Conservation (phyloP, 1,284 basidiomycete species). For the Ceratobasidium theobromae region DNA sequence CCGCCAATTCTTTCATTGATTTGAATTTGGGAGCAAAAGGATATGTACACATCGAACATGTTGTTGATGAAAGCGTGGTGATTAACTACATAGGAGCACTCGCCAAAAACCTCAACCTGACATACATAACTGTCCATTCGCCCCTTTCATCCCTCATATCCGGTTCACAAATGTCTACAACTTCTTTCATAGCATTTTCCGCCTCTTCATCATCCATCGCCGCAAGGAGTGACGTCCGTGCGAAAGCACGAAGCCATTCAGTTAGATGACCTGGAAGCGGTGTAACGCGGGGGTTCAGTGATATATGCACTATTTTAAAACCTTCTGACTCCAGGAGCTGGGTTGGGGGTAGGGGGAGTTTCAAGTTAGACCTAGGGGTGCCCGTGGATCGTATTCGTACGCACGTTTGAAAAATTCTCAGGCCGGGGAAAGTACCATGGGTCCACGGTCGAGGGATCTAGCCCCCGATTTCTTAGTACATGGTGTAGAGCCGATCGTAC, state of each 20-base stretch:
- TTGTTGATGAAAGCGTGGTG: no score
- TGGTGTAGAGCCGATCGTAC: constrained; percentile 62
- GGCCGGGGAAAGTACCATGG: constrained; percentile 84
- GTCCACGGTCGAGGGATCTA: constrained; percentile 61
- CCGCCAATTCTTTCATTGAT: no score
- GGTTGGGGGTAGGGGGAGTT: constrained; percentile 11
- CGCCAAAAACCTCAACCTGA: constrained; percentile 60
- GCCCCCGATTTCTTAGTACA: constrained; percentile 55
- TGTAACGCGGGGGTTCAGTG: constrained; percentile 68
- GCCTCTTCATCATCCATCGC: constrained; percentile 57
- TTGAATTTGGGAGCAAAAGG: no score
- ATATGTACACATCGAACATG: no score
- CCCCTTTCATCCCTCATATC: constrained; percentile 62
- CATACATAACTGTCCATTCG: constrained; percentile 72
- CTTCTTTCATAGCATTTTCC: constrained; percentile 62
- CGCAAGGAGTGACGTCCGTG: constrained; percentile 57
- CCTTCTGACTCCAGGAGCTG: constrained; percentile 60
- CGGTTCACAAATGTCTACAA: constrained; percentile 56
- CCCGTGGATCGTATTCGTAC: constrained; percentile 35
- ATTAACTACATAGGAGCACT: constrained; percentile 17
- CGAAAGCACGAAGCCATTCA: constrained; percentile 74
- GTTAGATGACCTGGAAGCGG: constrained; percentile 60
- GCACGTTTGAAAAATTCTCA: constrained; percentile 61
- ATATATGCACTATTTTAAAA: constrained; percentile 58
- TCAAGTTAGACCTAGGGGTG: no score